These are phyloP conservation scores for Cenchrus fungigraminus DNA, from an alignment of 176 grass and related monocot species.

Conservation along the genomic window DNA sequence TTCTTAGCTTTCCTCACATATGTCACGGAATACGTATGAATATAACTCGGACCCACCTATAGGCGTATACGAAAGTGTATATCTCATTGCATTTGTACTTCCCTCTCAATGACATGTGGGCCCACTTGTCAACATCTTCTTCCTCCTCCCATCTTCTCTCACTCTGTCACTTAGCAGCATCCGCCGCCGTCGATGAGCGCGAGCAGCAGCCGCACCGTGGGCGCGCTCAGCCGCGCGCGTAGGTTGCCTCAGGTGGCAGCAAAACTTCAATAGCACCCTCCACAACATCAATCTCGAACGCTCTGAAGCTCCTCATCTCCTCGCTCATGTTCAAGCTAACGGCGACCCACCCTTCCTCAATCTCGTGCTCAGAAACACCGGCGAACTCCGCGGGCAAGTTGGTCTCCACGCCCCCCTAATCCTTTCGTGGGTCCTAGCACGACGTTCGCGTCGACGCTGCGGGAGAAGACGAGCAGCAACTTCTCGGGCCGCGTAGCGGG, in stretches of 20 bases:
- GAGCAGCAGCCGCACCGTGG: too few relatives aligned
- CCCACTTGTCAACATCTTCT: too few relatives aligned
- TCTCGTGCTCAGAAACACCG: conserved; percentile 48
- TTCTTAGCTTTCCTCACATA: too few relatives aligned
- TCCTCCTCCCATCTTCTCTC: too few relatives aligned
- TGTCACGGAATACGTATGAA: too few relatives aligned
- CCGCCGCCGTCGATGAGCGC: too few relatives aligned
- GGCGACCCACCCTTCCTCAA: conserved; percentile 59
- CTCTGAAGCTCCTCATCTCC: conserved; percentile 49
- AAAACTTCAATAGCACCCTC: neutral
- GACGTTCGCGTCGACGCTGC: conserved; percentile 58
- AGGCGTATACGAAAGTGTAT: too few relatives aligned
- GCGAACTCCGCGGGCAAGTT: conserved; percentile 59
- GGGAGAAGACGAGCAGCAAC: conserved; percentile 76
- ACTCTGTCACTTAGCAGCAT: too few relatives aligned
- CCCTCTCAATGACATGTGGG: too few relatives aligned
- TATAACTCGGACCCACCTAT: too few relatives aligned
- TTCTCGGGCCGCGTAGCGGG: conserved; percentile 61
- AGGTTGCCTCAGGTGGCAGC: neutral
- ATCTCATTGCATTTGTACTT: too few relatives aligned
- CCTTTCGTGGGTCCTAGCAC: conserved; percentile 42
- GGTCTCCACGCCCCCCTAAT: conserved; percentile 60
- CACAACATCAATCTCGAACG: conserved; percentile 64
- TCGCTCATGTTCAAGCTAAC: conserved; percentile 38
- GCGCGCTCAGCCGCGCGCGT: too few relatives aligned